These are phyloP conservation scores for Lavandula angustifolia DNA, from an alignment of 257 asterid genomes.

Conservation along the genomic window DNA sequence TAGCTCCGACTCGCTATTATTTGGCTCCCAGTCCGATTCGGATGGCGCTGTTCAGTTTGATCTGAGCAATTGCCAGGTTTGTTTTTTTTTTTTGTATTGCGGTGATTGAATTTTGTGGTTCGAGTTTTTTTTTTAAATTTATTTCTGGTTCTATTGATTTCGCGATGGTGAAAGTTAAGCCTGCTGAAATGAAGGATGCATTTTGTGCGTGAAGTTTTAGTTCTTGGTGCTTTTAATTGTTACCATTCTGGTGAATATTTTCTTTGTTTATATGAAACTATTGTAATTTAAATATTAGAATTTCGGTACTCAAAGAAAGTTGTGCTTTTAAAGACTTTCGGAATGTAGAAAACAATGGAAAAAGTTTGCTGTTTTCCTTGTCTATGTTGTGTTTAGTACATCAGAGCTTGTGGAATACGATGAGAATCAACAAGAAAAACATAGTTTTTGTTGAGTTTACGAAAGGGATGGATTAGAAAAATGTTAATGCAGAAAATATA, in stretches of 20 bases:
- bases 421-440: neutral
- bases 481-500: neutral
- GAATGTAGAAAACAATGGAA: neutral
- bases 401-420: slow-evolving; percentile 19
- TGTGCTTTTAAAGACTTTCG: neutral
- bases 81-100: slow-evolving; percentile 11
- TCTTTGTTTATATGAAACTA: neutral
- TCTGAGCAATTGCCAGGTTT: slow-evolving; percentile 57
- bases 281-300: neutral
- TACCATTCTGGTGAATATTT: neutral
- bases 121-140: neutral
- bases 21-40: slow-evolving; percentile 53
- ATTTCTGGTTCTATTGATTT: slow-evolving; percentile 18
- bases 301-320: slow-evolving; percentile 2
- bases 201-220: neutral
- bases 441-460: slow-evolving; percentile 5
- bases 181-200: slow-evolving; percentile 2
- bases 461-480: slow-evolving; percentile 30
- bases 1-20: slow-evolving; percentile 57
- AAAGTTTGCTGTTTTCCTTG: slow-evolving; percentile 2
- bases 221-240: slow-evolving; percentile 15
- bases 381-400: slow-evolving; percentile 4
- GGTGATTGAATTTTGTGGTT: slow-evolving; percentile 10
- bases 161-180: neutral
- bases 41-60: slow-evolving; percentile 53